phyloP scores from a whole-genome alignment of 352 stramenopile species.

The Globisporangium splendens region DNA sequence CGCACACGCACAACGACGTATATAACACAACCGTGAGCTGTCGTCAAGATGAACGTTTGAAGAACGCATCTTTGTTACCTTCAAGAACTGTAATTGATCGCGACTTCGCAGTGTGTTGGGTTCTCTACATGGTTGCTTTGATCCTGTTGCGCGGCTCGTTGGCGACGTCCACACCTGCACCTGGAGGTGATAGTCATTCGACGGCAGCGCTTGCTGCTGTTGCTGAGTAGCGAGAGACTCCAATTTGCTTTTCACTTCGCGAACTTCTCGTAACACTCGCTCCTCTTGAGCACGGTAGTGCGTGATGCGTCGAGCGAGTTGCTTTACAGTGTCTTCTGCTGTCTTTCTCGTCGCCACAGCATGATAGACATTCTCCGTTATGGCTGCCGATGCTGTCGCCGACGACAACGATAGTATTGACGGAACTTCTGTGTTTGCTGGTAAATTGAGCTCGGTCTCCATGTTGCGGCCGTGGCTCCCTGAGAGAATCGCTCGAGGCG shows the following conservation, averaged over 20 bases:
- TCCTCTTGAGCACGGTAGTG: slow-evolving; percentile 56
- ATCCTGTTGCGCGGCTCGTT: neutral
- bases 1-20: neutral
- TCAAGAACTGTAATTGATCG: slow-evolving; percentile 52
- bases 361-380: slow-evolving; percentile 34
- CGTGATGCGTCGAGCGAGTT: slow-evolving; percentile 44
- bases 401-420: neutral
- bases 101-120: slow-evolving; percentile 27
- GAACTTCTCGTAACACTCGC: slow-evolving; percentile 45
- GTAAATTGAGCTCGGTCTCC: too few relatives aligned
- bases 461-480: too few relatives aligned
- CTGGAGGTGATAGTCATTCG: neutral
- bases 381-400: neutral
- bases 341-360: slow-evolving; percentile 45
- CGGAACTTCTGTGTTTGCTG: neutral
- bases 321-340: slow-evolving; percentile 43
- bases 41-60: neutral
- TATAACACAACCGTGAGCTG: neutral
- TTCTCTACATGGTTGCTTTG: slow-evolving; percentile 1
- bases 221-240: slow-evolving; percentile 16
- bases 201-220: neutral
- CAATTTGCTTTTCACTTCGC: slow-evolving; percentile 40
- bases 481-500: neutral
- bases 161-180: neutral
- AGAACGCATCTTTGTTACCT: slow-evolving; percentile 15